A percentile compares a stretch with the other conserved stretches of the same genome.
These are phyloP conservation scores for Daldinia childiae DNA, from an alignment of 495 filamentous ascomycete genomes.

Conservation along the genomic window DNA sequence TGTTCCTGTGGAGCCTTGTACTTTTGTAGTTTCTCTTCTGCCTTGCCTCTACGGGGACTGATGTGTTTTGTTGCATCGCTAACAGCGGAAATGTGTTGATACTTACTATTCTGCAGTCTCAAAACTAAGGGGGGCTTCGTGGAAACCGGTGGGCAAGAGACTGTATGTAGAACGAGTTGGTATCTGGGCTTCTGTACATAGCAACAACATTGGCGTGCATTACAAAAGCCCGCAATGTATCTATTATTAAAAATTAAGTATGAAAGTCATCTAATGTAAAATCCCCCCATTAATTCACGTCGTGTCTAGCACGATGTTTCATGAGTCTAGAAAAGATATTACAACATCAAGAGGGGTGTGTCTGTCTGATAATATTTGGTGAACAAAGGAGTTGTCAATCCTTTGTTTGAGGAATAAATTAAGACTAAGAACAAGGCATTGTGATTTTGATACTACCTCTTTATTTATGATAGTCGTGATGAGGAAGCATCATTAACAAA, in stretches of 20 bases:
- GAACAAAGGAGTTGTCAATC: neutral
- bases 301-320: neutral
- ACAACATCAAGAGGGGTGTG: neutral
- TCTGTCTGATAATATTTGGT: neutral
- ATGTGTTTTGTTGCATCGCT: conserved; percentile 28
- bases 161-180: conserved; percentile 28
- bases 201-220: conserved; percentile 28
- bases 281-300: neutral
- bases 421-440: neutral
- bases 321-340: neutral
- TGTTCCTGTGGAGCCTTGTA: conserved; percentile 26
- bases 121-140: conserved; percentile 17
- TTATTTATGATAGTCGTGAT: neutral
- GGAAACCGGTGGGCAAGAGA: conserved; percentile 27
- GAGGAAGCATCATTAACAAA: neutral
- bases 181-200: conserved; percentile 36
- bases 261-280: conserved; percentile 18
- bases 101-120: conserved; percentile 23
- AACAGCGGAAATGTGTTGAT: conserved; percentile 19
- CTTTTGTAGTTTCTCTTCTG: conserved; percentile 32
- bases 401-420: neutral
- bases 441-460: neutral
- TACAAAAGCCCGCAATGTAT: conserved; percentile 18
- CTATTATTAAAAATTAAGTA: conserved; percentile 19
- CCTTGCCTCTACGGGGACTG: conserved; percentile 16